Conservation (phyloP, 2,329 filamentous ascomycete genomes). For the Emergomyces orientalis region DNA sequence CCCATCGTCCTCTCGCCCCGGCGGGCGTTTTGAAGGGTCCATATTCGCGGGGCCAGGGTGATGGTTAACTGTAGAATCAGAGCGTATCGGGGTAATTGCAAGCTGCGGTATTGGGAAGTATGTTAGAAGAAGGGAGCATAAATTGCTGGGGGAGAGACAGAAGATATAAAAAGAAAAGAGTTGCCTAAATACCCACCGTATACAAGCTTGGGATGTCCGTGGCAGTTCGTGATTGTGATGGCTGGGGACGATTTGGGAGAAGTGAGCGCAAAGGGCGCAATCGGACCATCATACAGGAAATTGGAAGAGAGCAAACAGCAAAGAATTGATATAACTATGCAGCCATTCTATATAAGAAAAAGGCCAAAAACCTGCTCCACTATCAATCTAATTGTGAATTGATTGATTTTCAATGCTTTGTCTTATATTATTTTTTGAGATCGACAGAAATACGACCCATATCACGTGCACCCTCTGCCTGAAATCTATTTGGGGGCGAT, state of each 20-base stretch:
- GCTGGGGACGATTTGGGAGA: neutral
- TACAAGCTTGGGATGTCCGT: neutral
- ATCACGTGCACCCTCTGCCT: neutral
- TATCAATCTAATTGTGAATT: neutral
- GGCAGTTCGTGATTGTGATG: neutral
- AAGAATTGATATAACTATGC: neutral
- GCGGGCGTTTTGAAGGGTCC: neutral
- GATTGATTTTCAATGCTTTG: neutral
- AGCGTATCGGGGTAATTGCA: neutral
- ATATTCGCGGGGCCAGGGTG: neutral
- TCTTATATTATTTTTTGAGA: too few relatives aligned
- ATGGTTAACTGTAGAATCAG: neutral
- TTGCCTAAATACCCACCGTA: neutral
- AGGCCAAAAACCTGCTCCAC: neutral
- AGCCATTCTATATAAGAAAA: neutral
- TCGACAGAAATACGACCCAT: neutral
- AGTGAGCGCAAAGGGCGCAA: neutral
- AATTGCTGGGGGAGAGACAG: neutral
- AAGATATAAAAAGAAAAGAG: neutral
- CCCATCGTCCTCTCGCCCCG: neutral
- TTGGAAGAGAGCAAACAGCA: neutral
- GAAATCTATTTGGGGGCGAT: neutral
- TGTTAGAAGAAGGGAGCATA: neutral
- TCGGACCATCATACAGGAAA: neutral
- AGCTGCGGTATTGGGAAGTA: neutral